These are phyloP conservation scores for Phytophthora colocasiae DNA, from an alignment of 352 stramenopile species.

Conservation along the genomic window DNA sequence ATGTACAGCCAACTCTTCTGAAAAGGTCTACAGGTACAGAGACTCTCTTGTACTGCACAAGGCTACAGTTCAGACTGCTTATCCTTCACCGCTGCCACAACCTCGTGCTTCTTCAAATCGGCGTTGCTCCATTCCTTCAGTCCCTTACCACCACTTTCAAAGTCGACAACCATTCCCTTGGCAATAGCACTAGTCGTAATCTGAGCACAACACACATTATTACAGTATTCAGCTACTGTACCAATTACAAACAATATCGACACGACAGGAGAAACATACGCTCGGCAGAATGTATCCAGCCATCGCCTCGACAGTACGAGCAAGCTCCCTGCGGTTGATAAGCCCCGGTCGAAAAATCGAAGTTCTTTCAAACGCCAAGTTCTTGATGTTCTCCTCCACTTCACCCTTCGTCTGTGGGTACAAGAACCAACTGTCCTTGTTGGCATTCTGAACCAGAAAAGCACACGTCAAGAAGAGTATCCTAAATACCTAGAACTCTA, in stretches of 20 bases:
- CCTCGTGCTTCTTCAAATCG: conserved; percentile 48
- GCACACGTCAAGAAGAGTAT: neutral
- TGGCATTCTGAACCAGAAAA: conserved; percentile 40
- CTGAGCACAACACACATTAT: conserved; percentile 25
- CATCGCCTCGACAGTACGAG: conserved; percentile 59
- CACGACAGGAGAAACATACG: conserved; percentile 31
- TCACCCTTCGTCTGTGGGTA: conserved; percentile 79
- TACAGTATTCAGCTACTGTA: neutral
- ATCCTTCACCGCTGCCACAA: neutral
- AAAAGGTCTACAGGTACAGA: no score
- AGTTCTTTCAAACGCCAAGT: conserved; percentile 58
- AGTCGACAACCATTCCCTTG: conserved; percentile 70
- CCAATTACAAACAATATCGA: neutral
- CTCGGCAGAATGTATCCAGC: conserved; percentile 50
- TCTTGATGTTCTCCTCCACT: conserved; percentile 63
- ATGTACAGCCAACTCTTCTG: neutral
- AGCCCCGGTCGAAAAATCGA: conserved; percentile 67
- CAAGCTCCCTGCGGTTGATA: conserved; percentile 59
- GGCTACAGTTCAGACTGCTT: conserved; percentile 28
- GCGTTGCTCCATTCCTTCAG: conserved; percentile 56
- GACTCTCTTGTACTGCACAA: neutral
- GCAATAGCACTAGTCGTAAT: conserved; percentile 59
- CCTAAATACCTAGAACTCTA: neutral
- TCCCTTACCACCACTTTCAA: conserved; percentile 50
- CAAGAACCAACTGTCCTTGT: conserved; percentile 80